A percentile compares a stretch with the other conserved stretches of the same genome.
These are phyloP conservation scores for Fabrea salina DNA, from an alignment of 169 alveolate species.

Conservation along the genomic window DNA sequence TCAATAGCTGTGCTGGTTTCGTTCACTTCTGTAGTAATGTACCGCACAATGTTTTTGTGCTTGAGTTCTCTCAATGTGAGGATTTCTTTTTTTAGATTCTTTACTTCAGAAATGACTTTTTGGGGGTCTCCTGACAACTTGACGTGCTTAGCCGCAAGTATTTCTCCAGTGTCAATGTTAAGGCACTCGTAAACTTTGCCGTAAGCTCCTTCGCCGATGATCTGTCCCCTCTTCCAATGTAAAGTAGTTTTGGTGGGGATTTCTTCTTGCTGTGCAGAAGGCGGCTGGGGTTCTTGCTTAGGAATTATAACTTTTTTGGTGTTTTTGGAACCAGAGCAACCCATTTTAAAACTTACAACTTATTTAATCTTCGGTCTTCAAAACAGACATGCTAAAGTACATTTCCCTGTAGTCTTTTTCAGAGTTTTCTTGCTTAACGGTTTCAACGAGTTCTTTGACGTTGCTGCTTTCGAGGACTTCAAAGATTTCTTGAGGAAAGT, in stretches of 20 bases:
- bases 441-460: too few species aligned
- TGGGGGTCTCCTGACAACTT: constrained; percentile 33
- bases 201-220: constrained; percentile 53
- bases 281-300: background rate
- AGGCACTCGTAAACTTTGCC: constrained; percentile 55
- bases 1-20: constrained; percentile 8
- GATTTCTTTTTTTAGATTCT: constrained; percentile 35
- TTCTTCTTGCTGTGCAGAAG: background rate
- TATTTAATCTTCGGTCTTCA: too few species aligned
- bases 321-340: background rate
- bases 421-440: background rate
- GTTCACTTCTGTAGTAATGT: constrained; percentile 9
- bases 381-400: too few species aligned
- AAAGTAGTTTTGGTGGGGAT: too few species aligned
- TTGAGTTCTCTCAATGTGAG: constrained; percentile 32
- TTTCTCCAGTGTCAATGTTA: constrained; percentile 38
- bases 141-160: constrained; percentile 44
- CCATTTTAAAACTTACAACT: background rate
- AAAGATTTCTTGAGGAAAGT: background rate
- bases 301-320: background rate
- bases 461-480: too few species aligned
- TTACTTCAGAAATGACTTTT: constrained; percentile 10
- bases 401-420: constrained; percentile 4
- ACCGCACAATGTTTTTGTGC: constrained; percentile 52
- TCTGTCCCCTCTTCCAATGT: constrained; percentile 38